Evolutionary conservation across 441 rosid species (phyloP), one percentile per base, ranked within the genome.

Genomic region (Macaranga tanarius): DNA sequence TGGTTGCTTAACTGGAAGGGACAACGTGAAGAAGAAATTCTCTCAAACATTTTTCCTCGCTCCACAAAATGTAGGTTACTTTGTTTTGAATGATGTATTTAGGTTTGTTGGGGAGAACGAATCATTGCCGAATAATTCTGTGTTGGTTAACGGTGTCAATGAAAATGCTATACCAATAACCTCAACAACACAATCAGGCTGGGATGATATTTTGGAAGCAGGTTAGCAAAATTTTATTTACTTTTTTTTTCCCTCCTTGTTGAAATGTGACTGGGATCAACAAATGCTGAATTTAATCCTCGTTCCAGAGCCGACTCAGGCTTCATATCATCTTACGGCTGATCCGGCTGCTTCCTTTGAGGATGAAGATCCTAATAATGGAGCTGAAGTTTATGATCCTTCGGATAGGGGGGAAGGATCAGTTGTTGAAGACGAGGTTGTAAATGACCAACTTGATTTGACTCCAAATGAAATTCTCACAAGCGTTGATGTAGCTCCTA

Each of bases 31-130:
- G 81, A 90, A 86, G 89, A 92, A 89, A 81, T 93, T 93, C 79
- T 74, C 92, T 28, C 98, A 93, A 79, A 83, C 90, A 4, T 93
- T 92, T 84, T 93, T 93, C 84, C 84, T 94, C 64, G 98, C 98
- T 68, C 98, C 95, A 60, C 98, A 94, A 74, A 96, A 94, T 75
- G 89, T 85, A 52, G 98, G 98, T 19, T 92, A 92, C 87, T 92
- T 87, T 79, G 98, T 94, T 78, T 83, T 92, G 60, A 92, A 94
- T 79, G 98, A 94, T 74, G 84, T 92, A 66, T 90, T 92, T 76
- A 87, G 97, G 58, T 93, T 78, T 72, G 84, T 90, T 50, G 98
- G 77, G 71, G 96, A 87, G 70, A 82, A 72, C 74, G 88, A 86
- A 73, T 52, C 83, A 34, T 69, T 75, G 66, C 69, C 73, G 1